Percentiles rank a stretch among this genome's conserved stretches.
phyloP scores from a whole-genome alignment of 1,284 basidiomycete genomes.

The Cutaneotrichosporon sp. region DNA sequence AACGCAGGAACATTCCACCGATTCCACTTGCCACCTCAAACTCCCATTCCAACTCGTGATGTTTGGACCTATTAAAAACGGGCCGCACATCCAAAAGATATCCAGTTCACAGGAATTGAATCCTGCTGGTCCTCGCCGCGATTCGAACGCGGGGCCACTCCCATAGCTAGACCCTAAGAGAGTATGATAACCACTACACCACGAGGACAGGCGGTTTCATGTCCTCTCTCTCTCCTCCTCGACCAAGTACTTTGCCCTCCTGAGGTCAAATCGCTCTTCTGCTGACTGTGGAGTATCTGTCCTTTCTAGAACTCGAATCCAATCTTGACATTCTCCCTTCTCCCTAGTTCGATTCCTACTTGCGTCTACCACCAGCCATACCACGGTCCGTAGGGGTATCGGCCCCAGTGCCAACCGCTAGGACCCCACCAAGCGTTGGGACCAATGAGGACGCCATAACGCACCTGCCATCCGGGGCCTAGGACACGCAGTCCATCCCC shows the following conservation, averaged over 20 bases:
- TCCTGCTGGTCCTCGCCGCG: neutral
- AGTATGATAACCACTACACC: slow-evolving; percentile 4
- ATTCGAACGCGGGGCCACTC: slow-evolving; percentile 3
- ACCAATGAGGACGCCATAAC: neutral
- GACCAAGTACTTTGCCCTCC: no score
- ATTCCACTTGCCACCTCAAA: no score
- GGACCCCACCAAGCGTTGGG: neutral
- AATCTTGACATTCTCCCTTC: no score
- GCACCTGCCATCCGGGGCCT: neutral
- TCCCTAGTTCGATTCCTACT: no score
- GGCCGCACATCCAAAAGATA: neutral
- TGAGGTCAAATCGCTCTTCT: no score
- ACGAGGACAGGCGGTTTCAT: neutral
- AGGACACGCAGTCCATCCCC: neutral
- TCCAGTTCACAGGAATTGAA: neutral
- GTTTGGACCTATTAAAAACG: neutral
- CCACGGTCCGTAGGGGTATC: neutral
- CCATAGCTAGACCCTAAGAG: slow-evolving; percentile 3
- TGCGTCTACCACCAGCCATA: neutral
- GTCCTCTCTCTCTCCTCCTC: no score
- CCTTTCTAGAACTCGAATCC: no score
- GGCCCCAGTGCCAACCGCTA: neutral
- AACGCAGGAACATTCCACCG: no score
- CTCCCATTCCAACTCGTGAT: no score
- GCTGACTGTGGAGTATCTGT: no score